These are phyloP conservation scores for Collybia nuda DNA, from an alignment of 768 basidiomycete genomes.

Conservation along the genomic window DNA sequence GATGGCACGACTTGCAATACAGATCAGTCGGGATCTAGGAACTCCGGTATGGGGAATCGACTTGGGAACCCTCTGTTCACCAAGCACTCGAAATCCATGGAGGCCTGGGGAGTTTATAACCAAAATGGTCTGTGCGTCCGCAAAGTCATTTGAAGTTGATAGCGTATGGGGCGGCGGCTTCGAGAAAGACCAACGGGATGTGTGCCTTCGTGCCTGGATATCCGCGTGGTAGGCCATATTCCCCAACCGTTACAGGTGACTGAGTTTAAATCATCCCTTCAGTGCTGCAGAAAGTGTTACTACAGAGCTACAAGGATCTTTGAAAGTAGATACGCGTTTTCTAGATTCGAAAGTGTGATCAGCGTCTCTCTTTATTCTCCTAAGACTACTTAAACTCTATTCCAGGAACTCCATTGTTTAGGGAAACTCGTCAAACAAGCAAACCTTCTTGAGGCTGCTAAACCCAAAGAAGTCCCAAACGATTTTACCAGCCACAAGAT, in stretches of 20 bases:
- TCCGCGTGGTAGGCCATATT: slow-evolving; percentile 27
- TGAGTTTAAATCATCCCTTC: neutral
- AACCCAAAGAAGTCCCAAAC: slow-evolving; percentile 28
- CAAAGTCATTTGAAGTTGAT: slow-evolving; percentile 17
- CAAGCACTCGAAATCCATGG: slow-evolving; percentile 17
- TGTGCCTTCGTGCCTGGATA: slow-evolving; percentile 39
- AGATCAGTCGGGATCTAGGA: slow-evolving; percentile 23
- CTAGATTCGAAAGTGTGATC: slow-evolving; percentile 19
- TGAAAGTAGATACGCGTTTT: slow-evolving; percentile 19
- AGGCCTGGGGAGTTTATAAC: slow-evolving; percentile 25
- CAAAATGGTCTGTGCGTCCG: slow-evolving; percentile 12
- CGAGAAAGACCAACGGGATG: slow-evolving; percentile 15
- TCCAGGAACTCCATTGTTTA: slow-evolving; percentile 30
- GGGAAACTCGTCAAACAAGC: slow-evolving; percentile 26
- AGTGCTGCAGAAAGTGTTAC: slow-evolving; percentile 22
- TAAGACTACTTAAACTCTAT: neutral
- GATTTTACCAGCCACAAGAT: slow-evolving; percentile 29
- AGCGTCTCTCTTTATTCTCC: neutral
- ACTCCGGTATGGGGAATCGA: slow-evolving; percentile 34
- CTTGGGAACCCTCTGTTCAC: slow-evolving; percentile 26
- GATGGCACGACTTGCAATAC: slow-evolving; percentile 32
- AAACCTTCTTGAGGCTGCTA: slow-evolving; percentile 28
- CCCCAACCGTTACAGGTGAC: neutral
- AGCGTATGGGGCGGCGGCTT: slow-evolving; percentile 27
- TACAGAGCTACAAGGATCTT: slow-evolving; percentile 1